Evolutionary conservation across 345 rosid species (phyloP).

Genomic region (Excoecaria agallocha): DNA sequence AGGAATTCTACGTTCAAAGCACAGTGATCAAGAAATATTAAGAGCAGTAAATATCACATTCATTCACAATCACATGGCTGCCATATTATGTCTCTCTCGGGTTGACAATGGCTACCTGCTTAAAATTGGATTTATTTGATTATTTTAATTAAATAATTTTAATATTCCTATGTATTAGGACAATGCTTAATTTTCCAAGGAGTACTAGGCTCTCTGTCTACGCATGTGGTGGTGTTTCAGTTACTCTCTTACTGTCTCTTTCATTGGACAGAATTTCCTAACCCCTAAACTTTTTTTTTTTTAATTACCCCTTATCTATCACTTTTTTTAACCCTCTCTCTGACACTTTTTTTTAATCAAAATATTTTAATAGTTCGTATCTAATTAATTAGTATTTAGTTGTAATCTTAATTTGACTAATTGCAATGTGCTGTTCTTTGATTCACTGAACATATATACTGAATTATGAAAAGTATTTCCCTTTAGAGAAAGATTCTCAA

Average conservation of each 20-base stretch:
- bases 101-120: neutral
- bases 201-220: constrained; percentile 1
- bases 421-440: neutral
- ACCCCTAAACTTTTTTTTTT: neutral
- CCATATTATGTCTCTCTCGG: neutral
- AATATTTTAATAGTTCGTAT: no score
- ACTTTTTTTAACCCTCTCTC: neutral
- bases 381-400: no score
- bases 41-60: constrained; percentile 55
- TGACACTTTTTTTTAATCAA: neutral
- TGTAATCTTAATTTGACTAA: no score
- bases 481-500: no score
- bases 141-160: neutral
- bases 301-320: neutral
- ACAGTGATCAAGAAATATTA: constrained; percentile 40
- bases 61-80: no score
- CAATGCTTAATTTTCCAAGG: constrained; percentile 23
- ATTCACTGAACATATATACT: neutral
- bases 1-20: constrained; percentile 47
- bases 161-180: constrained; percentile 11
- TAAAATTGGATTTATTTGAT: no score
- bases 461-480: no score
- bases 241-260: constrained; percentile 14
- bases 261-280: constrained; percentile 20
- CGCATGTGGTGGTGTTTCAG: constrained; percentile 8